phyloP scores from a whole-genome alignment of 495 filamentous ascomycete species.

The Penicillium flavigenum region DNA sequence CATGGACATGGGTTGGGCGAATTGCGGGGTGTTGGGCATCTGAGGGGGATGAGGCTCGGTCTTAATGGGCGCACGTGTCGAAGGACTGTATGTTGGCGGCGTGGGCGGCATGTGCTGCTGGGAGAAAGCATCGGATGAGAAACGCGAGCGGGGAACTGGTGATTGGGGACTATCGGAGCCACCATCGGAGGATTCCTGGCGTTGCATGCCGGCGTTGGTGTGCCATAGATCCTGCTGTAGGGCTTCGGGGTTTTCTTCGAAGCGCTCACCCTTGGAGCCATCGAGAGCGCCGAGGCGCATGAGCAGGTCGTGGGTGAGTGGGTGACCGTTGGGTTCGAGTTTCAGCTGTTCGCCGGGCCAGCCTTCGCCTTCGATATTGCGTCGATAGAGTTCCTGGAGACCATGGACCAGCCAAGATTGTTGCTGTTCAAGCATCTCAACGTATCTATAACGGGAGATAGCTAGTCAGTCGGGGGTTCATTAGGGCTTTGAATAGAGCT shows the following conservation, averaged over 20 bases:
- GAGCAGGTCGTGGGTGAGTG: slow-evolving; percentile 65
- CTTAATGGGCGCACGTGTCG: slow-evolving; percentile 33
- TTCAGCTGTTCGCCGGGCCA: slow-evolving; percentile 57
- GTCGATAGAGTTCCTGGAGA: slow-evolving; percentile 60
- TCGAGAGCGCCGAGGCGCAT: slow-evolving; percentile 58
- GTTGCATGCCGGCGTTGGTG: slow-evolving; percentile 49
- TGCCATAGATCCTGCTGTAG: slow-evolving; percentile 57
- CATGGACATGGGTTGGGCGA: slow-evolving; percentile 31
- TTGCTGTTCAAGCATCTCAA: slow-evolving; percentile 72
- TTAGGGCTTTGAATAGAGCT: neutral
- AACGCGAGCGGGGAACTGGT: slow-evolving; percentile 36
- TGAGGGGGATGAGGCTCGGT: slow-evolving; percentile 23
- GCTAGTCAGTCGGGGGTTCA: slow-evolving; percentile 5
- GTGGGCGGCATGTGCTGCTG: slow-evolving; percentile 36
- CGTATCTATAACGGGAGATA: slow-evolving; percentile 47
- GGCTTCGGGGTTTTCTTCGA: slow-evolving; percentile 56
- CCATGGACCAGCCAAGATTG: slow-evolving; percentile 62
- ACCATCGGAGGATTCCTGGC: slow-evolving; percentile 52
- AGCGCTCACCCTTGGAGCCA: slow-evolving; percentile 50
- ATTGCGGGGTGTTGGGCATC: slow-evolving; percentile 21
- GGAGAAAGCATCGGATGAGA: slow-evolving; percentile 39
- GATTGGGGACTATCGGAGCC: slow-evolving; percentile 55
- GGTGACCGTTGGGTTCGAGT: slow-evolving; percentile 55
- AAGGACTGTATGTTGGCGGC: slow-evolving; percentile 40
- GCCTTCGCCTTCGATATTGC: slow-evolving; percentile 46